These are phyloP conservation scores for Mortierella alpina DNA, from an alignment of 192 early-diverging fungal species.

Conservation along the genomic window DNA sequence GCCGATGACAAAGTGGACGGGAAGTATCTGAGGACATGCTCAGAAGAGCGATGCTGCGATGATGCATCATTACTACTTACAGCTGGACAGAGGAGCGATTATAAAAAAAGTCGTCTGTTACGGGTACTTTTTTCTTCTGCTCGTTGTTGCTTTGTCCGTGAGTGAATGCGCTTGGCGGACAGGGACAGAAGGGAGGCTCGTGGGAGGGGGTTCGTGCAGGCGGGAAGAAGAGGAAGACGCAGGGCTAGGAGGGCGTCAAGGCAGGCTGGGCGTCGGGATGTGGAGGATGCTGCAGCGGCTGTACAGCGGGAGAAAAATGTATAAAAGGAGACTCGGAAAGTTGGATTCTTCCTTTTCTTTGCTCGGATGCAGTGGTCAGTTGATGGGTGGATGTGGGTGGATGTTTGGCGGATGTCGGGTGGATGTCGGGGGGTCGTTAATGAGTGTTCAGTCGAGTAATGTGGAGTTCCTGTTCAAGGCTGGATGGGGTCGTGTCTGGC, in stretches of 20 bases:
- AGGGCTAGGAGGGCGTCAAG: background rate
- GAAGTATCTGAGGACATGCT: too few relatives aligned
- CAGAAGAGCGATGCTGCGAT: too few relatives aligned
- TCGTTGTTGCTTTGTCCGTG: too few relatives aligned
- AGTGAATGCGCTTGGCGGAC: too few relatives aligned
- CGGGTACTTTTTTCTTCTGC: too few relatives aligned
- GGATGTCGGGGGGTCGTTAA: background rate
- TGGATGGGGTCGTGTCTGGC: constrained; percentile 16
- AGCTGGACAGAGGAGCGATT: too few relatives aligned
- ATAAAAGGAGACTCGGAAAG: constrained; percentile 8
- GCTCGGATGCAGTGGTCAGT: background rate
- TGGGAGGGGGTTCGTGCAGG: too few relatives aligned
- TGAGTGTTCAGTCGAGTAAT: background rate
- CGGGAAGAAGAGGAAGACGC: constrained; percentile 2
- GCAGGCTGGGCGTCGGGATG: background rate
- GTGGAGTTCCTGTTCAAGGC: constrained; percentile 10
- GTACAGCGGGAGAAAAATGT: constrained; percentile 6
- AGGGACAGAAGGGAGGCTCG: too few relatives aligned
- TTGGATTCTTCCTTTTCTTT: background rate
- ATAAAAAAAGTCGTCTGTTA: too few relatives aligned
- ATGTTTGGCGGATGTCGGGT: background rate
- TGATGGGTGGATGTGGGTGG: constrained; percentile 1
- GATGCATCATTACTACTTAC: too few relatives aligned
- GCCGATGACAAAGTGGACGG: too few relatives aligned
- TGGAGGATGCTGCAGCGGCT: background rate